Conservation (phyloP, 2,329 filamentous ascomycete species). For the Leptodontidium sp. region DNA sequence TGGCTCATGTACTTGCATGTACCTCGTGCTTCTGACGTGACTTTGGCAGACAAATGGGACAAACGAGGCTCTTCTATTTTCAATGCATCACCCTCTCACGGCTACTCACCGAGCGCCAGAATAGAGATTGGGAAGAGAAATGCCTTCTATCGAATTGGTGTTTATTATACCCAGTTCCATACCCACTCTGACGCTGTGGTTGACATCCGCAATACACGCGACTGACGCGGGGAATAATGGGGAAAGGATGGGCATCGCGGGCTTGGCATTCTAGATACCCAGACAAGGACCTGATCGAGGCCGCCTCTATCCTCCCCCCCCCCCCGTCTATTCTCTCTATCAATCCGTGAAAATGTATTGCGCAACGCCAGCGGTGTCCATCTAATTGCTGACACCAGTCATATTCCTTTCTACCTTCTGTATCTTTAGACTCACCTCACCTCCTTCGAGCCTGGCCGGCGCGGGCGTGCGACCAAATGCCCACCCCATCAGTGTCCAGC, state of each 20-base stretch:
- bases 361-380: conserved; percentile 37
- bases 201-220: conserved; percentile 13
- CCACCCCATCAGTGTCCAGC: conserved; percentile 47
- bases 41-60: too few species aligned
- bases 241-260: conserved; percentile 11
- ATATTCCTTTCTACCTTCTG: conserved; percentile 40
- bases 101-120: too few species aligned
- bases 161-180: too few species aligned
- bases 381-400: conserved; percentile 38
- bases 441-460: conserved; percentile 42
- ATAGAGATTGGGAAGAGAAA: too few species aligned
- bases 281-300: conserved; percentile 26
- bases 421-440: conserved; percentile 42
- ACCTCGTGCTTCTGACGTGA: too few species aligned
- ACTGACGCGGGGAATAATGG: conserved; percentile 23
- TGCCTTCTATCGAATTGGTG: too few species aligned
- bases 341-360: conserved; percentile 32
- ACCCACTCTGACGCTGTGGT: conserved; percentile 2
- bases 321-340: conserved; percentile 22
- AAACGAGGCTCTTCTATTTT: too few species aligned
- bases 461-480: conserved; percentile 47
- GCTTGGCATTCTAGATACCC: conserved; percentile 24
- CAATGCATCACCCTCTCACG: too few species aligned
- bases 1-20: background rate
- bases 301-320: conserved; percentile 29